These are phyloP conservation scores for Fusarium hainanense DNA, from an alignment of 2,329 filamentous ascomycete species.

Conservation along the genomic window DNA sequence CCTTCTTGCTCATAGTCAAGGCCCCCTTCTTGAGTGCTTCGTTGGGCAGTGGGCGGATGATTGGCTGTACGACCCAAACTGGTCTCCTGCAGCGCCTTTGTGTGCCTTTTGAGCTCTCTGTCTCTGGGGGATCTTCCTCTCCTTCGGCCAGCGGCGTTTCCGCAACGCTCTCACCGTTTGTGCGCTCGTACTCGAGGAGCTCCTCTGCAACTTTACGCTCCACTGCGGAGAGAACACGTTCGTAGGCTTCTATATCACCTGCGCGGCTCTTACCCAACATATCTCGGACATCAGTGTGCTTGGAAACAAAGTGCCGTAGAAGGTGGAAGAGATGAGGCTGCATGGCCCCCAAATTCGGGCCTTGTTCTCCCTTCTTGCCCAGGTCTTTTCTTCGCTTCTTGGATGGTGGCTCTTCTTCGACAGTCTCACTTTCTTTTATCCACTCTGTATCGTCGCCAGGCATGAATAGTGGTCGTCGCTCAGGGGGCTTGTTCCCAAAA, in stretches of 20 bases:
- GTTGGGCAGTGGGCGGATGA: conserved; percentile 85
- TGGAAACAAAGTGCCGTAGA: conserved; percentile 81
- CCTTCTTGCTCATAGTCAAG: conserved; percentile 78
- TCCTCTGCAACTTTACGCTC: conserved; percentile 80
- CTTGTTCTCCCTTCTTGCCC: conserved; percentile 54
- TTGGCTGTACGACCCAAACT: conserved; percentile 88
- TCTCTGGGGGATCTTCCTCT: conserved; percentile 55
- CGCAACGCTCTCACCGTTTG: conserved; percentile 61
- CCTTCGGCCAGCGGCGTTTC: conserved; percentile 48
- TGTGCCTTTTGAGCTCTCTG: conserved; percentile 72
- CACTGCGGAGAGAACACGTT: conserved; percentile 78
- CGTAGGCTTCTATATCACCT: conserved; percentile 80
- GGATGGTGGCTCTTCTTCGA: conserved; percentile 60
- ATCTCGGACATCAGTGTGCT: conserved; percentile 86
- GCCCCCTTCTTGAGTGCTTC: conserved; percentile 88
- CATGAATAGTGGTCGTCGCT: conserved; percentile 78
- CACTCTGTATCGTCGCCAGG: conserved; percentile 65
- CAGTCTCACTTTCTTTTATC: conserved; percentile 52
- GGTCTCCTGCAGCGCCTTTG: conserved; percentile 81
- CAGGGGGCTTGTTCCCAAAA: conserved; percentile 72
- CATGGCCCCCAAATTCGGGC: conserved; percentile 79
- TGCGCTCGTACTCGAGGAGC: conserved; percentile 72
- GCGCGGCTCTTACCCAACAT: conserved; percentile 76
- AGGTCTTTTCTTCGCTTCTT: conserved; percentile 62
- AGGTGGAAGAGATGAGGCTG: conserved; percentile 95